phyloP scores from a whole-genome alignment of 805 yeast genomes.

The Ascoidea asiatica region DNA sequence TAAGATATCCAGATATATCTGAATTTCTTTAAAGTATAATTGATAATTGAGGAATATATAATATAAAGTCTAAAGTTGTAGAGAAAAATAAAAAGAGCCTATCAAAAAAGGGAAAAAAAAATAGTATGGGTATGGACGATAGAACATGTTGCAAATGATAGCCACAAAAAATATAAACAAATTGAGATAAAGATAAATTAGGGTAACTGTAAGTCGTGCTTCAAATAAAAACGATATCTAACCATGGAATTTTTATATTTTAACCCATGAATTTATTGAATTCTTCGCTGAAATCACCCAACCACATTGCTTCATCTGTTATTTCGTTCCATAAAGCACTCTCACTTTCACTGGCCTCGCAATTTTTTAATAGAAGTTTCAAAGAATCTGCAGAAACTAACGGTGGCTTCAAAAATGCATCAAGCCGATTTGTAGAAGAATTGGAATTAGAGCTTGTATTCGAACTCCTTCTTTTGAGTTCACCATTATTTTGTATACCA shows the following conservation, averaged over 20 bases:
- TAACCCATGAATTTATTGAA: conserved; percentile 17
- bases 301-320: conserved; percentile 67
- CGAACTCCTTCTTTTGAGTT: background rate
- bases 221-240: no score
- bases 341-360: conserved; percentile 25
- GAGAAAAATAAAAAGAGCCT: no score
- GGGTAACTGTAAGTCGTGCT: no score
- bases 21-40: no score
- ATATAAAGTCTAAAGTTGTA: no score
- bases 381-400: conserved; percentile 20
- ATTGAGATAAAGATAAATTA: no score
- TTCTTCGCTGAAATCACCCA: conserved; percentile 32
- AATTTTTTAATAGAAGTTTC: conserved; percentile 15
- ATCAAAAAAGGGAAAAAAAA: no score
- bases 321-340: conserved; percentile 64
- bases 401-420: conserved; percentile 19
- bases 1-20: conserved; percentile 45
- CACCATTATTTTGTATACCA: background rate
- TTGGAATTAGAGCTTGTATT: conserved; percentile 15
- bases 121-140: no score
- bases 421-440: conserved; percentile 18
- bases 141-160: no score
- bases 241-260: no score
- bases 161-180: no score
- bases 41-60: no score